Evolutionary conservation across 306 rosid species (phyloP).

Genomic region (Luffa aegyptiaca): DNA sequence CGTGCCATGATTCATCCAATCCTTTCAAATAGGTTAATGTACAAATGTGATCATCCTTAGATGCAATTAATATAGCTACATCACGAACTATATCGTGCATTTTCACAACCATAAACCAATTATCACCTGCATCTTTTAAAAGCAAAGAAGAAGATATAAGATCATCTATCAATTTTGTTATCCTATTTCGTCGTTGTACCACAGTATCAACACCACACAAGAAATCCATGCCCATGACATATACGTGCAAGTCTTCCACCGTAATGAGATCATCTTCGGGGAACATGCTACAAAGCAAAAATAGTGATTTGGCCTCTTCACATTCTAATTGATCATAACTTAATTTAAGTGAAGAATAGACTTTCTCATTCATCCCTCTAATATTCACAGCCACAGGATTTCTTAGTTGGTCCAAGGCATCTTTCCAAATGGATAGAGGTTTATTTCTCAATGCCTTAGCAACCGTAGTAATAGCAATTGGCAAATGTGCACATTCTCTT

Average conservation of each 20-base stretch:
- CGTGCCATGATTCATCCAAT: no score
- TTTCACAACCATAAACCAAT: background rate
- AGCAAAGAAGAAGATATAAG: constrained; percentile 8
- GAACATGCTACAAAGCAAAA: background rate
- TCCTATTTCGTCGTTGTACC: no score
- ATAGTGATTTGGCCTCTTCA: background rate
- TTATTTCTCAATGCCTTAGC: background rate
- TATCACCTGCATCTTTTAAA: background rate
- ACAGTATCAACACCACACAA: background rate
- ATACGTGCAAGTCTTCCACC: background rate
- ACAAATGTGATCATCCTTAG: background rate
- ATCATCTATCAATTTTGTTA: no score
- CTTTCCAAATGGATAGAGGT: background rate
- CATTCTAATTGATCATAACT: background rate
- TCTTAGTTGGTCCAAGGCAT: background rate
- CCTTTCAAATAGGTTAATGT: background rate
- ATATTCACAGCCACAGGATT: background rate
- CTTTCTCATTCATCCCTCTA: background rate
- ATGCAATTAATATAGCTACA: background rate
- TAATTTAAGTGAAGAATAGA: background rate
- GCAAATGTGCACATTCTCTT: background rate
- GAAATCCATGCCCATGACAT: background rate
- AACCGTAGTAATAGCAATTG: background rate
- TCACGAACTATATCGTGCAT: constrained; percentile 14
- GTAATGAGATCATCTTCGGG: background rate